Evolutionary conservation across 176 grass and related monocot species (phyloP).

Genomic region (Carex littledalei): DNA sequence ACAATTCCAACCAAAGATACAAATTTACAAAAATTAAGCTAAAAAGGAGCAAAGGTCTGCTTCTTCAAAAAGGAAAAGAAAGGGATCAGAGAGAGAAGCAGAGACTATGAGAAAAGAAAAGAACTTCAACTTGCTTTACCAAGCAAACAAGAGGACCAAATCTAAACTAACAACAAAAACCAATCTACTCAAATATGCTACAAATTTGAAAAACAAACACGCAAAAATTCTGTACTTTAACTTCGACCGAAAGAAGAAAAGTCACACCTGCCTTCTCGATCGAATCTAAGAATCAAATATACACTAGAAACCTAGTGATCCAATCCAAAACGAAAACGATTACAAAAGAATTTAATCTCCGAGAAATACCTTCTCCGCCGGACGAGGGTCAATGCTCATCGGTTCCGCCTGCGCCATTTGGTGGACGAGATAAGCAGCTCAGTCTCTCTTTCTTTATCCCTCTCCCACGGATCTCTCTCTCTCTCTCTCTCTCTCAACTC

Average conservation of each 20-base stretch:
- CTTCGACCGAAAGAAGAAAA: not conserved
- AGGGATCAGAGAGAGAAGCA: not conserved
- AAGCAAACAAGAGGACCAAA: slow-evolving; percentile 11
- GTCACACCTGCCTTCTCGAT: not conserved
- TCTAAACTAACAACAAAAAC: not conserved
- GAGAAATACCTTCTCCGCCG: slow-evolving; percentile 19
- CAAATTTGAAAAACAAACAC: not conserved
- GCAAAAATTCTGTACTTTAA: not conserved
- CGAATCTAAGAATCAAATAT: not conserved
- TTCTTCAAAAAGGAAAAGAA: slow-evolving; percentile 9
- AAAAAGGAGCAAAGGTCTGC: not conserved
- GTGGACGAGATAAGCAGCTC: not conserved
- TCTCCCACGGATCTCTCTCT: not conserved
- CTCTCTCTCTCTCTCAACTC: not conserved
- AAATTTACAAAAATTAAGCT: not conserved
- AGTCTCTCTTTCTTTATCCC: not conserved
- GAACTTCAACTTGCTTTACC: not conserved
- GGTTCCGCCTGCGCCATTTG: slow-evolving; percentile 23
- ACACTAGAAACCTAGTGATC: not conserved
- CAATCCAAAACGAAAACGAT: not conserved
- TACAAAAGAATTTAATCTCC: not conserved
- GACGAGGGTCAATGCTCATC: slow-evolving; percentile 23
- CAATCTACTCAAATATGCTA: not conserved
- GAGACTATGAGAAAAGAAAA: not conserved
- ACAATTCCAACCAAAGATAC: not conserved